These are phyloP conservation scores for Spathaspora sp. DNA, from an alignment of 1,139 yeast species.

Conservation along the genomic window DNA sequence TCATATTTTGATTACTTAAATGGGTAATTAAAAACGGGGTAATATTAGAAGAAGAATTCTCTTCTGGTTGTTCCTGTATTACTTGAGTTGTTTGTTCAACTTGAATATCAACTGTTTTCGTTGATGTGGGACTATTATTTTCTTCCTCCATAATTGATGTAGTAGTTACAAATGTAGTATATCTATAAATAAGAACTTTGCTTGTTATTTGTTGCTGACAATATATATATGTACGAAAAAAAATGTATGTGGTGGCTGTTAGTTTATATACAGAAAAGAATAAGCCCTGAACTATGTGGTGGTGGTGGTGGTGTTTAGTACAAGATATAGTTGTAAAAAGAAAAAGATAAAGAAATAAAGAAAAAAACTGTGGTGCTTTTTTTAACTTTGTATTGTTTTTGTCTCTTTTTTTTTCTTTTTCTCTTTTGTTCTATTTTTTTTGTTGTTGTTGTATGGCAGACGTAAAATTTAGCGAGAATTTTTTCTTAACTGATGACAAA, in stretches of 20 bases:
- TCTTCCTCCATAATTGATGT: not conserved
- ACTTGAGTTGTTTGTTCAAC: slow-evolving; percentile 1
- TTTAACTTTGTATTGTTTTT: not conserved
- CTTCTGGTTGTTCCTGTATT: not conserved
- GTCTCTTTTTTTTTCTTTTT: not conserved
- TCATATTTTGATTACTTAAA: slow-evolving; percentile 40
- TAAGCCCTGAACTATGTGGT: not conserved
- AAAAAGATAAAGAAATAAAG: not conserved
- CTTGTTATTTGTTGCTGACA: not conserved
- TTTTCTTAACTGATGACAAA: not conserved
- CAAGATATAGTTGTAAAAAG: not conserved
- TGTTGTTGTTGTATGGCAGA: not conserved
- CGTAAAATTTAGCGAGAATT: not conserved
- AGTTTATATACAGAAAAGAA: not conserved
- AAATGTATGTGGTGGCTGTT: not conserved
- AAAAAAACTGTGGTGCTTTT: slow-evolving; percentile 2
- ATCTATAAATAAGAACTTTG: too few species aligned
- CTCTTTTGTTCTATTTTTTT: slow-evolving; percentile 2
- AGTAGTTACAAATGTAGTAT: not conserved
- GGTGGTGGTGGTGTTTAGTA: not conserved
- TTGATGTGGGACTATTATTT: not conserved
- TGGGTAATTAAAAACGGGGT: slow-evolving; percentile 49
- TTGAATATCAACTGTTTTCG: slow-evolving; percentile 1
- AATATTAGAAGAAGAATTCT: slow-evolving; percentile 33
- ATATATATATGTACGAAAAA: not conserved